phyloP scores from a whole-genome alignment of 75 land plant species.

The Isoetes taiwanensis region DNA sequence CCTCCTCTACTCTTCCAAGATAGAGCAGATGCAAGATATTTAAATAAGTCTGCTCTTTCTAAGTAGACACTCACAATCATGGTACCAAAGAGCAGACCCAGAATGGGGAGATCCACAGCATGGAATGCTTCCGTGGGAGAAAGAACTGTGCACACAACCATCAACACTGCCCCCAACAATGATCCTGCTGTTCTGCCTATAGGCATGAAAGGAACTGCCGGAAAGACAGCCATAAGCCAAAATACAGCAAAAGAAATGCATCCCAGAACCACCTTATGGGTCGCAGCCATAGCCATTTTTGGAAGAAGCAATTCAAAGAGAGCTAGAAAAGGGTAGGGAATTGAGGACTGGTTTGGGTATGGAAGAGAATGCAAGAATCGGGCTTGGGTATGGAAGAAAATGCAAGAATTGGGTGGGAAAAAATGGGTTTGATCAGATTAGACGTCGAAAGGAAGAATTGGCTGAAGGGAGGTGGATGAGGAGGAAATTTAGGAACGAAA shows the following conservation, averaged over 20 bases:
- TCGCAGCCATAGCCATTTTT: neutral
- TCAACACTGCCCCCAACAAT: conserved; percentile 15
- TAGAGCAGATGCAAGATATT: conserved; percentile 10
- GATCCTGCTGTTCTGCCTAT: conserved; percentile 27
- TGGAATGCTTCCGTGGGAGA: conserved; percentile 13
- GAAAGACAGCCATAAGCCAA: conserved; percentile 23
- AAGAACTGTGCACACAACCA: conserved; percentile 18
- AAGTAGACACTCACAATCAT: conserved; percentile 11
- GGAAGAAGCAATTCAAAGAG: no score
- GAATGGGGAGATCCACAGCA: conserved; percentile 10
- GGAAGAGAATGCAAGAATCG: no score
- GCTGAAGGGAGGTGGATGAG: no score
- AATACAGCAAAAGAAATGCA: conserved; percentile 15
- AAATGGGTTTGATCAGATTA: no score
- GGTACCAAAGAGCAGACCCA: conserved; percentile 3
- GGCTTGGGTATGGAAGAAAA: no score
- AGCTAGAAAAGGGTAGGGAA: no score
- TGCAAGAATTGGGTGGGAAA: no score
- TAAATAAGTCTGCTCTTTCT: conserved; percentile 19
- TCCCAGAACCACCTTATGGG: conserved; percentile 10
- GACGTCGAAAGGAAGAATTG: no score
- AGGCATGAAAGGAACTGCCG: conserved; percentile 13
- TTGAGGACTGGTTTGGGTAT: no score
- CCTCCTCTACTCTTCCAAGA: conserved; percentile 22
- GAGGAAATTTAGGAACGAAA: no score